Evolutionary conservation across 176 grass and related monocot genomes (phyloP).

Genomic region (Bonia amplexicaulis): DNA sequence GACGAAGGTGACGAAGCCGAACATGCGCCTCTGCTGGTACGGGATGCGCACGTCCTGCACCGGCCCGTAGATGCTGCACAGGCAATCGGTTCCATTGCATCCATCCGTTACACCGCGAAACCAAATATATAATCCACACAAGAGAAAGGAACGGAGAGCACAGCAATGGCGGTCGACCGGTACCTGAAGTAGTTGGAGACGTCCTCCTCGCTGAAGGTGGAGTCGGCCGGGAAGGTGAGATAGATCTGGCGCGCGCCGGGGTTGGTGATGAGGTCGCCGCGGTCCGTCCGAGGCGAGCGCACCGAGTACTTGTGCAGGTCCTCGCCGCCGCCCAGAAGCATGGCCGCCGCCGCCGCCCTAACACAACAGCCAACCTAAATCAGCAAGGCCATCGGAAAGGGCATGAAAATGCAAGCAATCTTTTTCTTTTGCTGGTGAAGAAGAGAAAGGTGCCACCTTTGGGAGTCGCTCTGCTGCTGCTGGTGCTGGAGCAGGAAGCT

Average conservation of each 20-base stretch:
- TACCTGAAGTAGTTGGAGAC: constrained; percentile 91
- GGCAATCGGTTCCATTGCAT: neutral
- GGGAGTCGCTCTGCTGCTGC: constrained; percentile 45
- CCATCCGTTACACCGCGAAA: neutral
- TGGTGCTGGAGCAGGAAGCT: constrained; percentile 54
- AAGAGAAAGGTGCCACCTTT: constrained; percentile 42
- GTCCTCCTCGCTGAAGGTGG: constrained; percentile 81
- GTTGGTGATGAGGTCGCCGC: constrained; percentile 44
- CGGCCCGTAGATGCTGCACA: constrained; percentile 71
- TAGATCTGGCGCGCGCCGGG: constrained; percentile 74
- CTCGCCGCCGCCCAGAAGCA: constrained; percentile 40
- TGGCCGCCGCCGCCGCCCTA: constrained; percentile 35
- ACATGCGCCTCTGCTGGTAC: constrained; percentile 94
- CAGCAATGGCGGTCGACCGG: neutral
- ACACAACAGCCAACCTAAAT: constrained; percentile 21
- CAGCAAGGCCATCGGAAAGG: neutral
- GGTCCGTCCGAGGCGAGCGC: constrained; percentile 53
- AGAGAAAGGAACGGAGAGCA: neutral
- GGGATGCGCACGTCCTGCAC: constrained; percentile 96
- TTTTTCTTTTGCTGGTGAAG: neutral
- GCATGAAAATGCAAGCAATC: neutral
- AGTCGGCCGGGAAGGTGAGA: constrained; percentile 80
- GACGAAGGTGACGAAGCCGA: constrained; percentile 93
- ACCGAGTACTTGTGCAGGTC: constrained; percentile 50
- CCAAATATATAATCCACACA: neutral